phyloP scores from a whole-genome alignment of 2,329 filamentous ascomycete genomes.

The Sporothrix phasma region DNA sequence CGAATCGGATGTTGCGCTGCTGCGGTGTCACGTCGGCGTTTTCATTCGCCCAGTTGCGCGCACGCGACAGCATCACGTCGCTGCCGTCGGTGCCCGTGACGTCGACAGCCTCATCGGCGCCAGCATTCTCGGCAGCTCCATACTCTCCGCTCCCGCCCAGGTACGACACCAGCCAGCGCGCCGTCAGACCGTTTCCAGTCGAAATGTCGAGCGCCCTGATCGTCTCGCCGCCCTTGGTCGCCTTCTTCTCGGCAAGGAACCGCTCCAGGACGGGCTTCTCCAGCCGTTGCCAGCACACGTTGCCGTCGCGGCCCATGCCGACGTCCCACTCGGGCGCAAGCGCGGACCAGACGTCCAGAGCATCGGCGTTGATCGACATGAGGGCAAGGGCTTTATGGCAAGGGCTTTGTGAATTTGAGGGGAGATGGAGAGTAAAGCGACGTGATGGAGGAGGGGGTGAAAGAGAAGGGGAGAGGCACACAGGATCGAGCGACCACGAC shows the following conservation, averaged over 20 bases:
- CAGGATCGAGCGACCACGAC: not conserved
- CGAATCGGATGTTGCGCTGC: slow-evolving; percentile 24
- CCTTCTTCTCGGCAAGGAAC: slow-evolving; percentile 24
- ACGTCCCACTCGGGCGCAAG: slow-evolving; percentile 36
- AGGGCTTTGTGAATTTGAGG: not conserved
- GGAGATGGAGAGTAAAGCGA: not conserved
- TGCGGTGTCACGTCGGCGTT: not conserved
- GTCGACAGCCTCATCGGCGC: slow-evolving; percentile 15
- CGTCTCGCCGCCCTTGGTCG: slow-evolving; percentile 8
- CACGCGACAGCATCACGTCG: slow-evolving; percentile 31
- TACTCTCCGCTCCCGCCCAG: not conserved
- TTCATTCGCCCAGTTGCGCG: slow-evolving; percentile 15
- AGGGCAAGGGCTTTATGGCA: not conserved
- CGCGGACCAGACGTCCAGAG: slow-evolving; percentile 30
- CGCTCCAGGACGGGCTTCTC: slow-evolving; percentile 32
- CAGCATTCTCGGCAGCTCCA: not conserved
- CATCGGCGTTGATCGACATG: slow-evolving; percentile 11
- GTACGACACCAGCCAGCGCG: slow-evolving; percentile 32
- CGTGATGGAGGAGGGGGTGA: not conserved
- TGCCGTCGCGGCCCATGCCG: slow-evolving; percentile 30
- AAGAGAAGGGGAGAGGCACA: not conserved
- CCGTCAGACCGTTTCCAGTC: slow-evolving; percentile 39
- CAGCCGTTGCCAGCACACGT: slow-evolving; percentile 35
- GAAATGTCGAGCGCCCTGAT: slow-evolving; percentile 37
- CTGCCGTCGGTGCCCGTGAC: slow-evolving; percentile 38